Conservation (phyloP, 148 eudicot species). For the Amaranthus cruentus region DNA sequence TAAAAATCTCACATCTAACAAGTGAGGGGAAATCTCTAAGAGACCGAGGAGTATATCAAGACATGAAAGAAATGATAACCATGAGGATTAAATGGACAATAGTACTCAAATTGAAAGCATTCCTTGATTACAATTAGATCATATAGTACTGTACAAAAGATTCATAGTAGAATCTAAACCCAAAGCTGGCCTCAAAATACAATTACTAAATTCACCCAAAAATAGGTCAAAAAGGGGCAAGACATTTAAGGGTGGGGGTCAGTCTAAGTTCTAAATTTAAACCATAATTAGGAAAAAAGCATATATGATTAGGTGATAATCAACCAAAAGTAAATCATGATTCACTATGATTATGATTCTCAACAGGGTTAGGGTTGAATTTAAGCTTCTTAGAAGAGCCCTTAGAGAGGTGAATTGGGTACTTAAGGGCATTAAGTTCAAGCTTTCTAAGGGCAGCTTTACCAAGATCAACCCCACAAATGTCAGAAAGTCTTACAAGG, state of each 20-base stretch:
- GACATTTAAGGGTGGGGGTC: background rate
- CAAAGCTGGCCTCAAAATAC: conserved; percentile 1
- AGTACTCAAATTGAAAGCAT: background rate
- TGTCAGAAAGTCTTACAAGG: conserved; percentile 61
- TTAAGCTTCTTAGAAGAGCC: conserved; percentile 47
- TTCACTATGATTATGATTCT: conserved; percentile 13
- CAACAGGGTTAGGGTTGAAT: conserved; percentile 7
- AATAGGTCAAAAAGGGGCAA: background rate
- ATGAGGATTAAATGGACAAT: background rate
- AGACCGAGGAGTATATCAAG: background rate
- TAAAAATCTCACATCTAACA: background rate
- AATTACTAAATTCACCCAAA: conserved; percentile 13
- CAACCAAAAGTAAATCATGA: background rate
- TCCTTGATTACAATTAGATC: conserved; percentile 3
- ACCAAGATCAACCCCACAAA: conserved; percentile 70
- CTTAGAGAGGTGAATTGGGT: conserved; percentile 48
- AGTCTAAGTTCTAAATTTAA: conserved; percentile 10
- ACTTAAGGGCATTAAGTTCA: conserved; percentile 55
- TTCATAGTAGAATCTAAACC: background rate
- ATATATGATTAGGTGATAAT: background rate
- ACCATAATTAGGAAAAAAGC: background rate
- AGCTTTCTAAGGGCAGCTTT: conserved; percentile 67
- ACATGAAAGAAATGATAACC: background rate
- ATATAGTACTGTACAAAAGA: background rate
- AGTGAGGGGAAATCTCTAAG: no score